Percentiles rank a stretch among this genome's conserved stretches.
Conservation (phyloP, 2,329 filamentous ascomycete species). For the Botrytis sinoallii region DNA sequence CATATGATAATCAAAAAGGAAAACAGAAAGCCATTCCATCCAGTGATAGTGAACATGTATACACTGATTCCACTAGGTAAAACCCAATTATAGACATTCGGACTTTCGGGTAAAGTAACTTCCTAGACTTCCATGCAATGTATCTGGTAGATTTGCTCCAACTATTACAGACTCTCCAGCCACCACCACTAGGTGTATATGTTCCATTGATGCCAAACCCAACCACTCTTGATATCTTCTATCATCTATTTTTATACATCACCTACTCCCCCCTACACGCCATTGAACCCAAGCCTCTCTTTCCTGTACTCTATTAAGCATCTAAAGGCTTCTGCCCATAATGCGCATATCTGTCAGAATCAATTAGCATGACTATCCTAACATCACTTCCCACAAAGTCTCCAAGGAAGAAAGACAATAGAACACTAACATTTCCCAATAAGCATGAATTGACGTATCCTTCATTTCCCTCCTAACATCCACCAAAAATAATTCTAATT, state of each 20-base stretch:
- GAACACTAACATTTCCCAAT: conserved; percentile 53
- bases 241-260: neutral
- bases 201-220: neutral
- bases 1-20: neutral
- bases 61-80: neutral
- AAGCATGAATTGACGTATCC: conserved; percentile 43
- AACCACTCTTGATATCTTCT: neutral
- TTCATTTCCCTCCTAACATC: conserved; percentile 47
- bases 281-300: neutral
- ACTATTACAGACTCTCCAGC: too few relatives aligned
- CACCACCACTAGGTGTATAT: neutral
- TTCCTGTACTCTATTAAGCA: neutral
- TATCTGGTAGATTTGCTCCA: too few relatives aligned
- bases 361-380: neutral
- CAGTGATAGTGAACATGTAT: neutral
- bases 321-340: conserved; percentile 1
- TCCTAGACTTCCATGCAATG: too few relatives aligned
- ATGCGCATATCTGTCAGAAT: neutral
- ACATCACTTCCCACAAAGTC: neutral
- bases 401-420: neutral
- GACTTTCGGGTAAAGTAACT: neutral
- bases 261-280: neutral
- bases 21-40: neutral
- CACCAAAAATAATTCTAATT: conserved; percentile 49
- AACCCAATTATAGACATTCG: neutral